These are phyloP conservation scores for Corchorus olitorius DNA, from an alignment of 345 rosid species.

Conservation along the genomic window DNA sequence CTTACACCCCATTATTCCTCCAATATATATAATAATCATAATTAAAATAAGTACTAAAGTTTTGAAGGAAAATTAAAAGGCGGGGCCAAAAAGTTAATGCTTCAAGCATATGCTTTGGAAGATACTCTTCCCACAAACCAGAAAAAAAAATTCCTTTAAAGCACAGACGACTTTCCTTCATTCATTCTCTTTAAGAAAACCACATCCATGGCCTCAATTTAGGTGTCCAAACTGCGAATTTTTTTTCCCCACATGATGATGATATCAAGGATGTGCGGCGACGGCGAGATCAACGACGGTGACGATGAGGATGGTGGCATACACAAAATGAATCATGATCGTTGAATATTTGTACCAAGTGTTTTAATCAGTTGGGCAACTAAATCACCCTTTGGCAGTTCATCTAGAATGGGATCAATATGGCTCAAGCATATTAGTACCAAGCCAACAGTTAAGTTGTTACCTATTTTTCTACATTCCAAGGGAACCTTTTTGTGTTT, in stretches of 20 bases:
- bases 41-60: neutral
- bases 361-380: constrained; percentile 26
- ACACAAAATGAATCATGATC: neutral
- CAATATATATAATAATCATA: neutral
- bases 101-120: constrained; percentile 40
- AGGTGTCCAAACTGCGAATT: constrained; percentile 1
- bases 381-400: constrained; percentile 25
- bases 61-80: neutral
- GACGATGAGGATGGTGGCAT: constrained; percentile 13
- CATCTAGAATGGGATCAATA: constrained; percentile 8
- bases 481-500: neutral
- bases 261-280: neutral
- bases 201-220: constrained; percentile 1
- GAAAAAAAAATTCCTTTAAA: neutral
- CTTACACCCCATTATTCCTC: neutral
- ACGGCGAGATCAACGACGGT: neutral
- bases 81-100: constrained; percentile 28
- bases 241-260: neutral
- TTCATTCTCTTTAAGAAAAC: neutral
- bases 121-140: constrained; percentile 25
- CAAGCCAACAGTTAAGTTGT: neutral
- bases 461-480: neutral
- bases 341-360: neutral
- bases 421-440: neutral
- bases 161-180: neutral